These are phyloP conservation scores for Akanthomyces uredinophilus DNA, from an alignment of 2,329 filamentous ascomycete genomes.

Conservation along the genomic window DNA sequence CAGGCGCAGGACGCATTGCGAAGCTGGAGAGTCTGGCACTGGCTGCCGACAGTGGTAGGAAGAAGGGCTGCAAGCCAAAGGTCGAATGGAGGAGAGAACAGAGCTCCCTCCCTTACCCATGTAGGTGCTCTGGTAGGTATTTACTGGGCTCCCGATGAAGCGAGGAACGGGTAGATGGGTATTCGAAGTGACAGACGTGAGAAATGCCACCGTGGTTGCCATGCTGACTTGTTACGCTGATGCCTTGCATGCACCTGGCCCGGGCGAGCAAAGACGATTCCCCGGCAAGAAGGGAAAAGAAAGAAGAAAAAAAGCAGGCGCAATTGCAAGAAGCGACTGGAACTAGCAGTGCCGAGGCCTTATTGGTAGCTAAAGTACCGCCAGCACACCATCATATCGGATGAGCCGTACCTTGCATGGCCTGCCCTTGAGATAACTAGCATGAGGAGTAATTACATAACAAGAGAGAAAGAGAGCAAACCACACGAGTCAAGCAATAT, in stretches of 20 bases:
- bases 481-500: not conserved
- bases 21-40: not conserved
- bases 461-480: not conserved
- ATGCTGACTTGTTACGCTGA: not conserved
- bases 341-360: not conserved
- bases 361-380: not conserved
- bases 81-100: not conserved
- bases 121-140: no score
- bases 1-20: not conserved
- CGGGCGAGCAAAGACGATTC: not conserved
- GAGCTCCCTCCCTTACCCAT: not conserved
- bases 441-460: not conserved
- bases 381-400: not conserved
- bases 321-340: not conserved
- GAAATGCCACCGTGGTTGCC: slow-evolving; percentile 6
- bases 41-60: not conserved
- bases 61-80: not conserved
- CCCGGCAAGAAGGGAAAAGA: not conserved
- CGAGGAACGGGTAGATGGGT: not conserved
- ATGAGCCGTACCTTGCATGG: not conserved
- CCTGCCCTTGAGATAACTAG: not conserved
- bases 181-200: not conserved
- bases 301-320: not conserved
- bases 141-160: not conserved
- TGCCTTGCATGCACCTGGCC: not conserved